phyloP scores from a whole-genome alignment of 257 asterid species.

The Anisodus tanguticus region DNA sequence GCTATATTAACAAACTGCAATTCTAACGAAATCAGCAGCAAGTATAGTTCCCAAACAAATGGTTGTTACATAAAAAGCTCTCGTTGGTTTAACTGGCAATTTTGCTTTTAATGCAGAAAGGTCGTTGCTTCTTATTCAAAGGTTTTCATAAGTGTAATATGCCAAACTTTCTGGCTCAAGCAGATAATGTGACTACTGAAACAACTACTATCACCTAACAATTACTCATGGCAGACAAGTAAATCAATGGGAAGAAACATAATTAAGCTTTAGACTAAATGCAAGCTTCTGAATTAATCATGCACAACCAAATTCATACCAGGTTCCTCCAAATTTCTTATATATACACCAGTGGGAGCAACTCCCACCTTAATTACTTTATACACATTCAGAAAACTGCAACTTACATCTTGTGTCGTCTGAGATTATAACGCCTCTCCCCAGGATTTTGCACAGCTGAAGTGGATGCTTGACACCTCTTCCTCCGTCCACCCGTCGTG shows the following conservation, averaged over 20 bases:
- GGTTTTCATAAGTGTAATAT: background rate
- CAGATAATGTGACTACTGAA: background rate
- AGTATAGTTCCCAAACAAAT: no score
- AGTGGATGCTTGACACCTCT: constrained; percentile 65
- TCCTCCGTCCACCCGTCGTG: constrained; percentile 67
- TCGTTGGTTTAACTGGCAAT: no score
- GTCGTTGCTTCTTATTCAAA: background rate
- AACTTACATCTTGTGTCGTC: constrained; percentile 64
- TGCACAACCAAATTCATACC: background rate
- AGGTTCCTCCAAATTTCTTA: background rate
- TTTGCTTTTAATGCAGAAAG: no score
- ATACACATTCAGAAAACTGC: background rate
- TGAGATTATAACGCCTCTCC: constrained; percentile 73
- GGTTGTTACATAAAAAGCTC: no score
- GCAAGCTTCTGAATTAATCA: background rate
- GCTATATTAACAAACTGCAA: no score
- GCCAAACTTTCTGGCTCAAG: background rate
- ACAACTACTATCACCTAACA: background rate
- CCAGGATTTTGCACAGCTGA: constrained; percentile 56
- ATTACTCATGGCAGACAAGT: background rate
- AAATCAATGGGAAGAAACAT: background rate
- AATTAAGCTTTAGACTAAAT: background rate
- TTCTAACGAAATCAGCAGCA: no score
- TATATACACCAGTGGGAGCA: background rate
- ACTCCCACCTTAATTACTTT: background rate